These are phyloP conservation scores for Takakia lepidozioides DNA, from an alignment of 225 moss, liverwort and hornwort species.

Conservation along the genomic window DNA sequence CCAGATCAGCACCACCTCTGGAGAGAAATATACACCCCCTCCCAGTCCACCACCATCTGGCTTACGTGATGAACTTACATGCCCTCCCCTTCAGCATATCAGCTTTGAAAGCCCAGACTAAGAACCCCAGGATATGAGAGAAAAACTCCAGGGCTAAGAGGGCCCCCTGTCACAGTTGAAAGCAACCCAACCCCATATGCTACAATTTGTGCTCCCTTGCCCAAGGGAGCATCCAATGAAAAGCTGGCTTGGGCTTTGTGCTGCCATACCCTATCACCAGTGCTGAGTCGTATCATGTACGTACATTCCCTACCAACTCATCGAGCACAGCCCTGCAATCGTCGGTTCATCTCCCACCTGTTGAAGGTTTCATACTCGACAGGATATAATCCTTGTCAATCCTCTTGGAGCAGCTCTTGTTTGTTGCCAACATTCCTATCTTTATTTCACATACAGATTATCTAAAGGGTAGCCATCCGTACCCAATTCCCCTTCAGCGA, in stretches of 20 bases:
- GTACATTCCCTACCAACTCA: constrained; percentile 2
- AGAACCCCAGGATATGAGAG: not conserved
- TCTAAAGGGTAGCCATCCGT: constrained; percentile 3
- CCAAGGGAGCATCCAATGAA: constrained; percentile 1
- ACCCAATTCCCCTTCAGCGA: constrained; percentile 2
- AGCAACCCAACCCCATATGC: constrained; percentile 1
- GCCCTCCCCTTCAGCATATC: not conserved
- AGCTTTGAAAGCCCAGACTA: not conserved
- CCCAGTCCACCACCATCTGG: not conserved
- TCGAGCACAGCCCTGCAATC: not conserved
- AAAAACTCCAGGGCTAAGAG: not conserved
- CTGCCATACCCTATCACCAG: constrained; percentile 1
- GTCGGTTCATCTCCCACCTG: not conserved
- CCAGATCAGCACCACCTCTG: too few species aligned
- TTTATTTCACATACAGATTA: constrained; percentile 8
- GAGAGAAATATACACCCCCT: not conserved
- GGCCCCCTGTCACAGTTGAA: too few species aligned
- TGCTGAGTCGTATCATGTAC: too few species aligned
- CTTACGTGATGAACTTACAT: not conserved
- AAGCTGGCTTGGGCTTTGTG: too few species aligned
- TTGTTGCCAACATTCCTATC: too few species aligned
- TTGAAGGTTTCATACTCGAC: not conserved
- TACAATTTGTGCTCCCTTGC: constrained; percentile 1
- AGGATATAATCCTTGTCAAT: not conserved
- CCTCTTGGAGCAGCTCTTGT: too few species aligned